phyloP scores from a whole-genome alignment of 225 moss, liverwort and hornwort species.

The Pseudoscleropodium purum region DNA sequence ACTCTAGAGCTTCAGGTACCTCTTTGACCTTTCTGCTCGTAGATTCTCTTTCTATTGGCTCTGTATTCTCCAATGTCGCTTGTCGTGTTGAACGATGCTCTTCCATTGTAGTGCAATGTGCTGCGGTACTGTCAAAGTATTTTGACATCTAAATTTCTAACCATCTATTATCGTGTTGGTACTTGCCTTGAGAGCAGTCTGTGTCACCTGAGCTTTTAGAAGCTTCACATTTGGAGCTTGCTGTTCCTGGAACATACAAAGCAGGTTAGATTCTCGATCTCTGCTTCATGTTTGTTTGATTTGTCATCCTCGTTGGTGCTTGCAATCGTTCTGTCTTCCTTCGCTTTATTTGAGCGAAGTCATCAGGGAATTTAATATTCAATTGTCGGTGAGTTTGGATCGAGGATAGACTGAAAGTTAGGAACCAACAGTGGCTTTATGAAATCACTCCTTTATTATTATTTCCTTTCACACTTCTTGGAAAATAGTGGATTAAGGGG shows the following conservation, averaged over 20 bases:
- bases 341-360: neutral
- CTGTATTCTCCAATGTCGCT: neutral
- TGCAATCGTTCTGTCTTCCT: neutral
- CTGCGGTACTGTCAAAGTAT: neutral
- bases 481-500: neutral
- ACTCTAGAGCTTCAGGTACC: conserved; percentile 87
- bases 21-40: neutral
- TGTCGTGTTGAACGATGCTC: neutral
- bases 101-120: neutral
- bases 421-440: neutral
- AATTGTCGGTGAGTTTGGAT: neutral
- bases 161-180: neutral
- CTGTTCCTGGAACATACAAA: conserved; percentile 94
- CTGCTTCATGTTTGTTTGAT: neutral
- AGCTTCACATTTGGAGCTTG: conserved; percentile 81
- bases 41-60: neutral
- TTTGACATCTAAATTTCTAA: neutral
- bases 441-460: neutral
- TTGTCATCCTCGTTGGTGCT: neutral
- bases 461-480: neutral
- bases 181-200: conserved; percentile 37
- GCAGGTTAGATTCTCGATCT: conserved; percentile 43
- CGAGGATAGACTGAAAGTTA: neutral
- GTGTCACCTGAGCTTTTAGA: conserved; percentile 87
- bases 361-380: neutral